A percentile compares a stretch with the other conserved stretches of the same genome.
phyloP scores from a whole-genome alignment of 2,329 filamentous ascomycete genomes.

The Penicillium paneum region DNA sequence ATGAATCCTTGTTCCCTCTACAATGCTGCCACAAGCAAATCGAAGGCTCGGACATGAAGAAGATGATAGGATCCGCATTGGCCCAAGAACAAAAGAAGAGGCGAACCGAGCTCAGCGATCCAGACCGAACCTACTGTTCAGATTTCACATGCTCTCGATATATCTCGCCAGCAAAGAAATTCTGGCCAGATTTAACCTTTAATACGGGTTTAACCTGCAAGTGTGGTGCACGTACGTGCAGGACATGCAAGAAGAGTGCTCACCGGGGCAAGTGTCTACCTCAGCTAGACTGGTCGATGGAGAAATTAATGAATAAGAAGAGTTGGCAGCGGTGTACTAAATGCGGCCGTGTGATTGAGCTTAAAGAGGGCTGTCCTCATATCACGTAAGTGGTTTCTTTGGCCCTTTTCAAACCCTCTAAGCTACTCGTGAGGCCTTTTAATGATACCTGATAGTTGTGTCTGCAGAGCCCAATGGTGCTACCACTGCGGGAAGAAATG shows the following conservation, averaged over 20 bases:
- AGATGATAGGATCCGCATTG: not conserved
- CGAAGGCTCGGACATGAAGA: not conserved
- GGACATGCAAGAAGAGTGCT: not conserved
- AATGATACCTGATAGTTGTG: not conserved
- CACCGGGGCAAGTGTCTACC: not conserved
- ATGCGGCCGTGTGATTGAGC: not conserved
- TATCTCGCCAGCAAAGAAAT: not conserved
- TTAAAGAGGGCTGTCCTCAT: not conserved
- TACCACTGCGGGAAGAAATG: not conserved
- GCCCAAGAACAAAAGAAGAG: not conserved
- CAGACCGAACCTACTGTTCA: not conserved
- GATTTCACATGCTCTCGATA: not conserved
- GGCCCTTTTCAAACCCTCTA: too few relatives aligned
- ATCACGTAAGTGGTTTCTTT: not conserved
- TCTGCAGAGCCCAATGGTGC: conserved; percentile 1
- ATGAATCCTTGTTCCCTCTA: not conserved
- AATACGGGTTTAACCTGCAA: not conserved
- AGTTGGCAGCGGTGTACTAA: not conserved
- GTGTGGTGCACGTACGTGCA: not conserved
- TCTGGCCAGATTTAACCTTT: not conserved
- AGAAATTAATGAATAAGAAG: not conserved
- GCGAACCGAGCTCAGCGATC: not conserved
- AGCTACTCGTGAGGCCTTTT: not conserved
- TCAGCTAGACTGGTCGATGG: not conserved
- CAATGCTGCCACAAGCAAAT: not conserved